Evolutionary conservation across 192 early-diverging fungal genomes (phyloP).

Genomic region (Rhizophagus sp.): DNA sequence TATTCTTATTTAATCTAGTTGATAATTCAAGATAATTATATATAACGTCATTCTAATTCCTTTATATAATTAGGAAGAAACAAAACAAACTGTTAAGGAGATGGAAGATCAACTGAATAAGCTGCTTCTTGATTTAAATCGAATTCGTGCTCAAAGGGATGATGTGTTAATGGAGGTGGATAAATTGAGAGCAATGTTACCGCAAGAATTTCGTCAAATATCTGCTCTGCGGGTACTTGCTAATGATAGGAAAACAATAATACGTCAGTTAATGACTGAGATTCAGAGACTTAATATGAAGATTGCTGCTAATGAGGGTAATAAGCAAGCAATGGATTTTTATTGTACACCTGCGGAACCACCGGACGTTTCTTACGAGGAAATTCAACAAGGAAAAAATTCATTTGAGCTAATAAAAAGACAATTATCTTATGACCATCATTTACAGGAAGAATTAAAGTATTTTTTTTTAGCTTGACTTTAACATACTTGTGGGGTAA

Average conservation of each 20-base stretch:
- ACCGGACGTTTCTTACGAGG: constrained; percentile 1
- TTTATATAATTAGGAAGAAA: neutral
- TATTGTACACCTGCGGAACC: constrained; percentile 35
- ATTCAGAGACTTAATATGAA: constrained; percentile 56
- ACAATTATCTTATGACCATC: constrained; percentile 51
- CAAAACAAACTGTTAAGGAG: neutral
- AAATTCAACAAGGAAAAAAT: constrained; percentile 2
- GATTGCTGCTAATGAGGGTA: constrained; percentile 48
- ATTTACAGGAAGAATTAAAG: constrained; percentile 53
- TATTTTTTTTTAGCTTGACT: constrained; percentile 12
- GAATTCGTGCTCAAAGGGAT: constrained; percentile 38
- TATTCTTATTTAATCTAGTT: neutral
- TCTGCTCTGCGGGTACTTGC: constrained; percentile 18
- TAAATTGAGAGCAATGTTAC: constrained; percentile 28
- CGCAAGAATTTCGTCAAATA: constrained; percentile 32
- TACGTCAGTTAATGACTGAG: constrained; percentile 53
- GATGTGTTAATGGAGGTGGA: constrained; percentile 34
- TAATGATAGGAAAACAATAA: constrained; percentile 32
- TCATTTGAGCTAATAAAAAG: constrained; percentile 22
- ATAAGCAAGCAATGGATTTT: constrained; percentile 51
- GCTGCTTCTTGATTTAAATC: constrained; percentile 20
- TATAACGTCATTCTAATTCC: neutral
- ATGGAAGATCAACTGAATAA: constrained; percentile 6
- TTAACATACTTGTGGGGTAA: neutral
- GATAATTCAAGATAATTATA: neutral